Evolutionary conservation across 2,329 filamentous ascomycete genomes (phyloP).

Genomic region (Colletotrichum sublineola): DNA sequence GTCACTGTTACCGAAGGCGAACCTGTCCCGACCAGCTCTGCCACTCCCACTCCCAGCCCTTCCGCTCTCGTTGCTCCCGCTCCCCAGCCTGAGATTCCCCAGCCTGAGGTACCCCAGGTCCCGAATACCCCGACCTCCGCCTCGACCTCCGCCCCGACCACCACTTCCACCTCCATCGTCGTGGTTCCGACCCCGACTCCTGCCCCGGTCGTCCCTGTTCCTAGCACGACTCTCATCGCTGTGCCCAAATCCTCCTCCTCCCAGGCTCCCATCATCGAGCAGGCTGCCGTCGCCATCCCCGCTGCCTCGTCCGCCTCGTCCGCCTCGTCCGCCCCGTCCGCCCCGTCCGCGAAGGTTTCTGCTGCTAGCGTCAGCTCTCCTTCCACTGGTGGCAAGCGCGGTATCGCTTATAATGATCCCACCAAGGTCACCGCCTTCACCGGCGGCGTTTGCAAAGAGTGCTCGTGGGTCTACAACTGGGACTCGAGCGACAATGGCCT

Average conservation of each 20-base stretch:
- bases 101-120: slow-evolving; percentile 20
- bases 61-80: background rate
- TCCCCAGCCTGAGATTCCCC: background rate
- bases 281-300: slow-evolving; percentile 22
- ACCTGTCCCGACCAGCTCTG: slow-evolving; percentile 37
- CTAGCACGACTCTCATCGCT: slow-evolving; percentile 44
- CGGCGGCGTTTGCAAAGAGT: slow-evolving; percentile 53
- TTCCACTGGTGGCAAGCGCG: slow-evolving; percentile 67
- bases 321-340: slow-evolving; percentile 44
- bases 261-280: slow-evolving; percentile 27
- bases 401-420: slow-evolving; percentile 76
- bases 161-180: slow-evolving; percentile 37
- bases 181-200: slow-evolving; percentile 26
- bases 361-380: slow-evolving; percentile 40
- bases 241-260: slow-evolving; percentile 33
- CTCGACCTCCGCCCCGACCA: slow-evolving; percentile 31
- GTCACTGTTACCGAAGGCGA: slow-evolving; percentile 56
- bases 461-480: slow-evolving; percentile 80
- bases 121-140: slow-evolving; percentile 35
- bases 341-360: slow-evolving; percentile 45
- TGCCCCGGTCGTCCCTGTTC: slow-evolving; percentile 23
- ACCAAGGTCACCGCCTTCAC: slow-evolving; percentile 65
- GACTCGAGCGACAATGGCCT: slow-evolving; percentile 60
- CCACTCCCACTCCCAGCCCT: slow-evolving; percentile 17
- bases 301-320: slow-evolving; percentile 42